Evolutionary conservation across 2,329 filamentous ascomycete species (phyloP).

Genomic region (Neurospora sp.): DNA sequence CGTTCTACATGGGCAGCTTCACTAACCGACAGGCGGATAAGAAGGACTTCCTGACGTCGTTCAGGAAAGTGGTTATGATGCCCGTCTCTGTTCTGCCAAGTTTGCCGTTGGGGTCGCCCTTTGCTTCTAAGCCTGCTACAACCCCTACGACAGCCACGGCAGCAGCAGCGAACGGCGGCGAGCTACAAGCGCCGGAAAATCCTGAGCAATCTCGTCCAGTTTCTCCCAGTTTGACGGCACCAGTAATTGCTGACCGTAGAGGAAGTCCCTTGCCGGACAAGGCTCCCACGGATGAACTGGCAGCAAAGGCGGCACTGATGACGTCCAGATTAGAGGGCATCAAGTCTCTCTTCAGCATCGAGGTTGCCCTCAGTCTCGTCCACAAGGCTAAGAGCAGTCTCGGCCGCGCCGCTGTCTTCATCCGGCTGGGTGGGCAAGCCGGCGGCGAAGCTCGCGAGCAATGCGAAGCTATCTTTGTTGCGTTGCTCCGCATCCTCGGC

Average conservation of each 20-base stretch:
- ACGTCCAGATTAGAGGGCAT: constrained; percentile 90
- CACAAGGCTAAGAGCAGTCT: constrained; percentile 81
- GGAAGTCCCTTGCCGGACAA: constrained; percentile 40
- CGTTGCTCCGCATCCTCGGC: constrained; percentile 73
- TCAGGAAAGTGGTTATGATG: constrained; percentile 99
- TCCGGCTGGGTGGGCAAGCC: constrained; percentile 66
- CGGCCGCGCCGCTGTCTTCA: constrained; percentile 75
- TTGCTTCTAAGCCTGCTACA: constrained; percentile 31
- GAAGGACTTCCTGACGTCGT: constrained; percentile 89
- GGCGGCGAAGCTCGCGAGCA: constrained; percentile 79
- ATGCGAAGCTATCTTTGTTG: constrained; percentile 81
- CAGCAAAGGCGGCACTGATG: constrained; percentile 97
- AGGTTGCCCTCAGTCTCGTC: constrained; percentile 82
- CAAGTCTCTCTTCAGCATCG: constrained; percentile 89
- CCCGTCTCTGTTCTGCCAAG: constrained; percentile 80
- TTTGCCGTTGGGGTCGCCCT: constrained; percentile 51
- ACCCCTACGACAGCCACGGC: constrained; percentile 18
- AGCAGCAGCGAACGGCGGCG: constrained; percentile 19
- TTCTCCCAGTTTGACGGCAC: constrained; percentile 33
- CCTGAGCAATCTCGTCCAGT: constrained; percentile 38
- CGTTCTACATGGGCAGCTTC: constrained; percentile 91
- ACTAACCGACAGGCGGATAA: constrained; percentile 94
- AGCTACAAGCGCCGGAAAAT: constrained; percentile 20
- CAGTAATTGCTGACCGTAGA: constrained; percentile 25
- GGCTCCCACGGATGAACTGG: constrained; percentile 80